Evolutionary conservation across 2,329 filamentous ascomycete genomes (phyloP).

Genomic region (Calonectria naviculata): DNA sequence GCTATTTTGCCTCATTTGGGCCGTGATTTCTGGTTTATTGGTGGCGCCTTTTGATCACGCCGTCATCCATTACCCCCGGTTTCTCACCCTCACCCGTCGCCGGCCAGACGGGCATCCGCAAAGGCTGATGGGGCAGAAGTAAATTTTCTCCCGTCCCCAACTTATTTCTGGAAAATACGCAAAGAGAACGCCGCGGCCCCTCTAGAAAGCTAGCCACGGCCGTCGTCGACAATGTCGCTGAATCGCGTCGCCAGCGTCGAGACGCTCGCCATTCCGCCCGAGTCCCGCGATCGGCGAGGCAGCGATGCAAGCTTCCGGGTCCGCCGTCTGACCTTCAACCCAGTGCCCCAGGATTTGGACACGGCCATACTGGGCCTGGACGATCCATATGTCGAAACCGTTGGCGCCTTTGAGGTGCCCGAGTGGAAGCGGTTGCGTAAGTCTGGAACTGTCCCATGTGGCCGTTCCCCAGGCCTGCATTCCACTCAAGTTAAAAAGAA

Average conservation of each 20-base stretch:
- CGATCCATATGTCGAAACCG: slow-evolving; percentile 52
- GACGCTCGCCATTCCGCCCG: slow-evolving; percentile 54
- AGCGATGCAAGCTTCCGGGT: slow-evolving; percentile 60
- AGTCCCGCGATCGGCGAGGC: slow-evolving; percentile 46
- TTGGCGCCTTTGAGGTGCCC: slow-evolving; percentile 66
- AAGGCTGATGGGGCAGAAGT: not conserved
- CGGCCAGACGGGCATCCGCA: not conserved
- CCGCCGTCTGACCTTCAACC: slow-evolving; percentile 65
- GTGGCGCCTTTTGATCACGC: slow-evolving; percentile 31
- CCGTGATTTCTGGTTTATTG: slow-evolving; percentile 1
- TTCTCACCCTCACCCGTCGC: not conserved
- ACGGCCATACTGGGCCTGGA: slow-evolving; percentile 52
- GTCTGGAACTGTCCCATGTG: slow-evolving; percentile 30
- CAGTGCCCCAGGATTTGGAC: slow-evolving; percentile 64
- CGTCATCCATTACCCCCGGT: slow-evolving; percentile 8
- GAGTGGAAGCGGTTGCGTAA: slow-evolving; percentile 64
- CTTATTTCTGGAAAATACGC: not conserved
- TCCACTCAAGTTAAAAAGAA: not conserved
- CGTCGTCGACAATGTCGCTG: slow-evolving; percentile 57
- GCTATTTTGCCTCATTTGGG: not conserved
- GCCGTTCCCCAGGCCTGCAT: not conserved
- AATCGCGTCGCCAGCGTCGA: slow-evolving; percentile 65
- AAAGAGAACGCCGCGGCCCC: not conserved
- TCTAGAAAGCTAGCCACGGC: not conserved
- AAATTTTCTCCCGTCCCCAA: not conserved